phyloP scores from a whole-genome alignment of 202 grass and related monocot species.

The Setaria viridis region DNA sequence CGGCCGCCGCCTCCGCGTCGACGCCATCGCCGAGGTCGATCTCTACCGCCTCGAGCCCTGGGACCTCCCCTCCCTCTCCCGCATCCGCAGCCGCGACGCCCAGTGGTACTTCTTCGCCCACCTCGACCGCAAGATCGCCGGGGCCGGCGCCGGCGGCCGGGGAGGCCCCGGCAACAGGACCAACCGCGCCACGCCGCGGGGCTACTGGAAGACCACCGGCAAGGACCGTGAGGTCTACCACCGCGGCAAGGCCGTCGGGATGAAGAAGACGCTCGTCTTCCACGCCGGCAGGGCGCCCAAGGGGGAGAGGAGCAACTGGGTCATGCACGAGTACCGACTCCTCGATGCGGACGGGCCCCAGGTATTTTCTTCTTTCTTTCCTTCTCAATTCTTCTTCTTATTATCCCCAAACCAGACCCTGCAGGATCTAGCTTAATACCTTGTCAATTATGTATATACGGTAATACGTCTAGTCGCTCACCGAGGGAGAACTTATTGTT shows the following conservation, averaged over 20 bases:
- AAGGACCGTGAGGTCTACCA: conserved; percentile 85
- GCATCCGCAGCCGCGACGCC: conserved; percentile 89
- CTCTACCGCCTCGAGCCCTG: conserved; percentile 94
- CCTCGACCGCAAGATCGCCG: conserved; percentile 86
- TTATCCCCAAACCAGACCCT: background rate
- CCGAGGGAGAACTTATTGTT: background rate
- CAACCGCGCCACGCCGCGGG: conserved; percentile 83
- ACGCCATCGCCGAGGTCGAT: conserved; percentile 93
- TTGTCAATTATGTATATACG: background rate
- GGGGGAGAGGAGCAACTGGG: conserved; percentile 88
- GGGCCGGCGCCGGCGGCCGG: conserved; percentile 53
- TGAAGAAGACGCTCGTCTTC: conserved; percentile 98
- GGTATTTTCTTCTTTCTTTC: background rate
- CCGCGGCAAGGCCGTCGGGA: conserved; percentile 61
- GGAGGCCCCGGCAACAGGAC: conserved; percentile 60
- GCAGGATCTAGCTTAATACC: background rate
- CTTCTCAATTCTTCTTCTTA: background rate
- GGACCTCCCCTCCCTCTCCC: conserved; percentile 81
- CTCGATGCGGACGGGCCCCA: conserved; percentile 44
- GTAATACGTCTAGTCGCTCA: background rate
- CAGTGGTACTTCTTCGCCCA: conserved; percentile 98
- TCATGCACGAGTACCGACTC: conserved; percentile 96
- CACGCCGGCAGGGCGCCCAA: conserved; percentile 77
- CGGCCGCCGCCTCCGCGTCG: conserved; percentile 63
- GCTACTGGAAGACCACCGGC: conserved; percentile 97